Evolutionary conservation across 306 rosid genomes (phyloP).

Genomic region (Fragaria ananassa): DNA sequence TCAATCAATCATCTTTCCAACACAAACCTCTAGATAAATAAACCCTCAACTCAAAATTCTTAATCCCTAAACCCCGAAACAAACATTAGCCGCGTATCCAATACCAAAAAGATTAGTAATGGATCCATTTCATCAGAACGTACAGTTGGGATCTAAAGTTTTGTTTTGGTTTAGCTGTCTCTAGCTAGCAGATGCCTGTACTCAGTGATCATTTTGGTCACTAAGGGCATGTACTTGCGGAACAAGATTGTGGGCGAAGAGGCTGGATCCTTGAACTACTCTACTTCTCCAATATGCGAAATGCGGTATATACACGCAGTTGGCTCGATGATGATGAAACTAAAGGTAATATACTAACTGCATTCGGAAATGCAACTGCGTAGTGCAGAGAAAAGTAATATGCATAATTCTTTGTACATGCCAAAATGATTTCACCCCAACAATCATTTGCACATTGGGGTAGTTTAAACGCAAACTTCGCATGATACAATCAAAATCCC

Average conservation of each 20-base stretch:
- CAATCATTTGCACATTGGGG: conserved; percentile 32
- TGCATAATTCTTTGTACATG: conserved; percentile 13
- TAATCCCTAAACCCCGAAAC: neutral
- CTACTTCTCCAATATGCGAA: neutral
- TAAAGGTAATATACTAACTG: conserved; percentile 3
- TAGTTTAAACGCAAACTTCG: conserved; percentile 8
- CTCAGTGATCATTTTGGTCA: neutral
- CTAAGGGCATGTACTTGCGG: neutral
- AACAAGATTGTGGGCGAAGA: neutral
- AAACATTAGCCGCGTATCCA: neutral
- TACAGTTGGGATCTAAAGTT: neutral
- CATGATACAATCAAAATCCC: conserved; percentile 32
- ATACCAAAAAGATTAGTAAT: neutral
- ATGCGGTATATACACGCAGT: neutral
- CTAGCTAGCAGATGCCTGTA: neutral
- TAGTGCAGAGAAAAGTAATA: conserved; percentile 17
- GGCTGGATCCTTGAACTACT: conserved; percentile 15
- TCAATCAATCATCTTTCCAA: neutral
- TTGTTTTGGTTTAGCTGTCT: neutral
- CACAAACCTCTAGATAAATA: neutral
- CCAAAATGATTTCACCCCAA: conserved; percentile 20
- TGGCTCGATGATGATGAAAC: neutral
- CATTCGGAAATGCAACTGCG: conserved; percentile 20
- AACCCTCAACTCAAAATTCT: neutral
- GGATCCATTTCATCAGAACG: neutral